Evolutionary conservation across 108 stramenopile genomes (phyloP).

Genomic region (Bacterosira constricta): DNA sequence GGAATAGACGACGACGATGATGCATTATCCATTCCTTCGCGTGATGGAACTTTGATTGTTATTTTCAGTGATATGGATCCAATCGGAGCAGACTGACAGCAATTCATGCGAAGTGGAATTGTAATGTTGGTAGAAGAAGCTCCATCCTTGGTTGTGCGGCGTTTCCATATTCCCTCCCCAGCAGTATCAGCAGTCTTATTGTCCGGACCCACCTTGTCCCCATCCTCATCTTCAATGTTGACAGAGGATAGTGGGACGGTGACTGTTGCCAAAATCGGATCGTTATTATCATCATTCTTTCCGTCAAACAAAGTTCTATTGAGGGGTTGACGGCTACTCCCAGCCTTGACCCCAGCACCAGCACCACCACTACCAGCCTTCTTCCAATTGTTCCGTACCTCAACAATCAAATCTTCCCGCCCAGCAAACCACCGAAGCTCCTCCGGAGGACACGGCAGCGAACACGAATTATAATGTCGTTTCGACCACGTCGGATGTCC

Average conservation of each 20-base stretch:
- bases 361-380: neutral
- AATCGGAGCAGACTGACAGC: slow-evolving; percentile 24
- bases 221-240: slow-evolving; percentile 35
- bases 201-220: too few species aligned
- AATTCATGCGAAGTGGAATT: slow-evolving; percentile 37
- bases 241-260: slow-evolving; percentile 42
- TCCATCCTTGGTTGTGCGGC: slow-evolving; percentile 12
- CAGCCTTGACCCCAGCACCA: neutral
- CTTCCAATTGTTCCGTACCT: slow-evolving; percentile 28
- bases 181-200: too few species aligned
- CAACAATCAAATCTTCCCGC: slow-evolving; percentile 46
- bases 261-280: slow-evolving; percentile 36
- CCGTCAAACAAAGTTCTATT: neutral
- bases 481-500: slow-evolving; percentile 32
- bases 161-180: neutral
- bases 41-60: slow-evolving; percentile 26
- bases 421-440: slow-evolving; percentile 44
- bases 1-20: neutral
- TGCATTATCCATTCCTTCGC: neutral
- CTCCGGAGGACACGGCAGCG: slow-evolving; percentile 40
- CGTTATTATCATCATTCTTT: neutral
- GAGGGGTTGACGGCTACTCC: neutral
- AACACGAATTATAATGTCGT: slow-evolving; percentile 37
- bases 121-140: slow-evolving; percentile 31
- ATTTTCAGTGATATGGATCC: slow-evolving; percentile 44